Evolutionary conservation across 768 basidiomycete genomes (phyloP).

Genomic region (Russula vinacea): DNA sequence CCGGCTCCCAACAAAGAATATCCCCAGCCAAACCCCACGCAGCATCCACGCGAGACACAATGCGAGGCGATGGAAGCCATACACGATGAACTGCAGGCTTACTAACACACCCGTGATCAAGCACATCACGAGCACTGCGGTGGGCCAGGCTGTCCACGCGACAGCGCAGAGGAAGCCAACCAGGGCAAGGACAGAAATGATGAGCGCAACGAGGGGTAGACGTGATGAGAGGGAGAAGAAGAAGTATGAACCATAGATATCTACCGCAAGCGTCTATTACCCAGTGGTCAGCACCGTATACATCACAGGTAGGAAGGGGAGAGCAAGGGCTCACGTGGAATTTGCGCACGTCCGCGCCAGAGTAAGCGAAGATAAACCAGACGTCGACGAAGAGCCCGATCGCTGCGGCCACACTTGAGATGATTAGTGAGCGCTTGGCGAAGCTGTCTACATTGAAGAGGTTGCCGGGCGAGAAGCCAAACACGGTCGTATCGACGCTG

Average conservation of each 20-base stretch:
- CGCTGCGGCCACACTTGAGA: constrained; percentile 59
- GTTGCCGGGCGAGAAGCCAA: constrained; percentile 54
- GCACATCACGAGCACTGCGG: constrained; percentile 56
- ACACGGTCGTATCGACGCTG: constrained; percentile 54
- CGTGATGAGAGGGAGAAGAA: constrained; percentile 69
- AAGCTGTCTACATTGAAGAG: constrained; percentile 49
- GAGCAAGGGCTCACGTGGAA: constrained; percentile 48
- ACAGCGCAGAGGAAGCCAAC: constrained; percentile 59
- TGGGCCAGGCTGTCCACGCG: constrained; percentile 62
- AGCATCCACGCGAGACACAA: constrained; percentile 19
- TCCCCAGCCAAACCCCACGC: constrained; percentile 14
- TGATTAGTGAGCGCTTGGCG: constrained; percentile 51
- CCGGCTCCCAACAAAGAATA: not conserved
- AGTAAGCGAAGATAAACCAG: constrained; percentile 66
- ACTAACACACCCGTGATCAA: constrained; percentile 57
- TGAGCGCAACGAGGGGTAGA: constrained; percentile 59
- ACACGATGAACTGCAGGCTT: constrained; percentile 62
- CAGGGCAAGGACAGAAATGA: constrained; percentile 53
- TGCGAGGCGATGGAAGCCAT: constrained; percentile 18
- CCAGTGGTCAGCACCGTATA: not conserved
- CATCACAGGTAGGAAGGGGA: constrained; percentile 3
- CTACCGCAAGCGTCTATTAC: constrained; percentile 46
- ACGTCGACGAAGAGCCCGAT: constrained; percentile 61
- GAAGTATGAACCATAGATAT: constrained; percentile 58
- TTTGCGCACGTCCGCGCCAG: constrained; percentile 48